Evolutionary conservation across 2,329 filamentous ascomycete genomes (phyloP).

Genomic region (Neurospora crassa): DNA sequence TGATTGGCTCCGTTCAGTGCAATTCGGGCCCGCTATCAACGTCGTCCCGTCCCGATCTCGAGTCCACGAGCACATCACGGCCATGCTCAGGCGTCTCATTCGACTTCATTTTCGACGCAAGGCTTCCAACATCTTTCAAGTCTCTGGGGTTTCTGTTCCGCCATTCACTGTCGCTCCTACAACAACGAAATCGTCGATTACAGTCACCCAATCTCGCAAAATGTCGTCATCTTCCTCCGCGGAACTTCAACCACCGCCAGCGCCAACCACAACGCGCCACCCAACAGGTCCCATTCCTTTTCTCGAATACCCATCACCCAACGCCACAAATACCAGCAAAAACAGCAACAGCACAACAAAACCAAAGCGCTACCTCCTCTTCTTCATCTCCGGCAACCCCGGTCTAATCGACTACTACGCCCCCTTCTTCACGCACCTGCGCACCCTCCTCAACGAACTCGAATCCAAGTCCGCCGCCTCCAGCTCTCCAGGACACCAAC

Average conservation of each 20-base stretch:
- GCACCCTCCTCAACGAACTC: constrained; percentile 38
- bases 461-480: constrained; percentile 15
- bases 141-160: background rate
- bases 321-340: background rate
- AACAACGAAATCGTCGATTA: background rate
- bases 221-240: background rate
- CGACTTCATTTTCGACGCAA: background rate
- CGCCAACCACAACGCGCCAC: background rate
- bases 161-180: background rate
- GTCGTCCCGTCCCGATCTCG: background rate
- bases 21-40: background rate
- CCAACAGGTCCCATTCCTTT: background rate
- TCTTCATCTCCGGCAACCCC: constrained; percentile 69
- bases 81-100: background rate
- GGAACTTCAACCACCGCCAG: background rate
- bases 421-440: constrained; percentile 52
- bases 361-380: constrained; percentile 39
- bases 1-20: background rate
- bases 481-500: background rate
- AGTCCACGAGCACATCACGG: background rate
- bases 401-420: constrained; percentile 66
- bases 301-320: background rate
- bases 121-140: background rate
- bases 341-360: constrained; percentile 3
- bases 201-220: background rate